These are phyloP conservation scores for Xylariales sp. DNA, from an alignment of 2,329 filamentous ascomycete species.

Conservation along the genomic window DNA sequence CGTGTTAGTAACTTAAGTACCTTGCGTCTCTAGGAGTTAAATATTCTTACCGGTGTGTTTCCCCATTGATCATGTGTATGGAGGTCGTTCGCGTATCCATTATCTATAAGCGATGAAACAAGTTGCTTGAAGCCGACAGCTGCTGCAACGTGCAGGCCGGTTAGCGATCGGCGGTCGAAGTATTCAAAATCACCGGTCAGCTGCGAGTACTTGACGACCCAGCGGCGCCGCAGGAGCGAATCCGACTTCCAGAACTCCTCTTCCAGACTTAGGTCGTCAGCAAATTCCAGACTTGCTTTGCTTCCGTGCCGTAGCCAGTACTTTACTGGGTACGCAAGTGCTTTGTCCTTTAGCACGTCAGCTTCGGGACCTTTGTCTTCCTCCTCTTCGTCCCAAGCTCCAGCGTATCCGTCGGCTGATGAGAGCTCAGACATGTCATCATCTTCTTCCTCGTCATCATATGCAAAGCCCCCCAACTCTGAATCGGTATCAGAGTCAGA, in stretches of 20 bases:
- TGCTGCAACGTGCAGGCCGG: constrained; percentile 32
- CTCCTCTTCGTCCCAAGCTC: constrained; percentile 11
- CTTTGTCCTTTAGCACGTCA: constrained; percentile 13
- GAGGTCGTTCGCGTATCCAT: constrained; percentile 30
- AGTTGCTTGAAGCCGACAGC: constrained; percentile 33
- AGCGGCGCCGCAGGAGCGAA: constrained; percentile 30
- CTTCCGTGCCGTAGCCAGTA: constrained; percentile 36
- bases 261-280: constrained; percentile 32
- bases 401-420: too few relatives aligned
- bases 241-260: constrained; percentile 32
- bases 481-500: neutral
- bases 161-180: constrained; percentile 21
- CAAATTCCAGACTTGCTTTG: constrained; percentile 36
- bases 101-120: constrained; percentile 31
- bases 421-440: too few relatives aligned
- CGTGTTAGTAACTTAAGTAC: neutral
- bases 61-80: constrained; percentile 21
- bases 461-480: neutral
- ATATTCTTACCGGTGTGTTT: constrained; percentile 28
- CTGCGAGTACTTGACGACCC: constrained; percentile 30
- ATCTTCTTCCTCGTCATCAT: constrained; percentile 8
- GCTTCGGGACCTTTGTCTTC: constrained; percentile 22
- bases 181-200: constrained; percentile 24
- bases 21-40: neutral
- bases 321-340: constrained; percentile 29